Conservation (phyloP, 2,329 filamentous ascomycete genomes). For the Fusarium falciforme region DNA sequence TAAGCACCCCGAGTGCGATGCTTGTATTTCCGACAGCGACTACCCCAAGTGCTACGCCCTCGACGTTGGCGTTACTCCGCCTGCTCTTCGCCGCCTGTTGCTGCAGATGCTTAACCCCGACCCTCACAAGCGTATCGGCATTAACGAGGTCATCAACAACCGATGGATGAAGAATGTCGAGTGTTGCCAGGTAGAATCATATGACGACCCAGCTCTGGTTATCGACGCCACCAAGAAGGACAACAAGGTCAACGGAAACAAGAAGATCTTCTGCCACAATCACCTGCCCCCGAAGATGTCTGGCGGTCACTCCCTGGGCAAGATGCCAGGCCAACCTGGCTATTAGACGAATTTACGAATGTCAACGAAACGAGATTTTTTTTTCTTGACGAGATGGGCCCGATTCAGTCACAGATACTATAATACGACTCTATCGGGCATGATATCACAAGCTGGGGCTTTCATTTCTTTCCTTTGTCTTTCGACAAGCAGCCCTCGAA, state of each 20-base stretch:
- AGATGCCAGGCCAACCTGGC: slow-evolving; percentile 67
- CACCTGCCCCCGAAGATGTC: slow-evolving; percentile 63
- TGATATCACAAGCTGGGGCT: not conserved
- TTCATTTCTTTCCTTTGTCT: slow-evolving; percentile 12
- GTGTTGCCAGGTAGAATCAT: slow-evolving; percentile 80
- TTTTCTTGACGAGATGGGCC: not conserved
- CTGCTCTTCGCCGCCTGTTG: slow-evolving; percentile 76
- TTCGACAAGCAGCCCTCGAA: not conserved
- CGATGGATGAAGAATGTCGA: slow-evolving; percentile 81
- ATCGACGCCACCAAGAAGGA: slow-evolving; percentile 73
- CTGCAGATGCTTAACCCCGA: slow-evolving; percentile 87
- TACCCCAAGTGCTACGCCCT: slow-evolving; percentile 75
- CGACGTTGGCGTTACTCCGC: slow-evolving; percentile 73
- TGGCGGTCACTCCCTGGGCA: slow-evolving; percentile 62
- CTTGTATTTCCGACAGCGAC: slow-evolving; percentile 64
- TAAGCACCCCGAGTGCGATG: slow-evolving; percentile 58
- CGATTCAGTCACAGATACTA: not conserved
- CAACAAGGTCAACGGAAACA: slow-evolving; percentile 53
- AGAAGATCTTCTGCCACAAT: slow-evolving; percentile 69
- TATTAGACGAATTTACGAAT: slow-evolving; percentile 54
- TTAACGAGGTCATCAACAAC: slow-evolving; percentile 75
- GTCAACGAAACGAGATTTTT: slow-evolving; percentile 23
- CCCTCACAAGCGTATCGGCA: slow-evolving; percentile 75
- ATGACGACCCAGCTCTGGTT: slow-evolving; percentile 69
- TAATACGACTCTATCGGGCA: slow-evolving; percentile 17